These are phyloP conservation scores for Phytophthora hibernalis DNA, from an alignment of 352 stramenopile genomes.

Conservation along the genomic window DNA sequence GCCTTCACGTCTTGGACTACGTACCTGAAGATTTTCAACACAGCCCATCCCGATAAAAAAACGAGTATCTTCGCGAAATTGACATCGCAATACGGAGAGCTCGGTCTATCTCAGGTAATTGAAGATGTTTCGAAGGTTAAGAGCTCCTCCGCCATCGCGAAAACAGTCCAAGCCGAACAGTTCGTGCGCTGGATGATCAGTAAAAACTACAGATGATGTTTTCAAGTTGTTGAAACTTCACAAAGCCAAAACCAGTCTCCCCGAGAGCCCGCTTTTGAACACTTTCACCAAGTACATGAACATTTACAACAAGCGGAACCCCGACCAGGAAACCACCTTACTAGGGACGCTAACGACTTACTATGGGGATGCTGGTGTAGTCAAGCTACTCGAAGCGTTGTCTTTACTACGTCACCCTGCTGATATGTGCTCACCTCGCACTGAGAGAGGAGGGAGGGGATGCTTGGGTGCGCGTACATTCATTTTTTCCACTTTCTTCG, in stretches of 20 bases:
- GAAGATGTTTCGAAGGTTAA: neutral
- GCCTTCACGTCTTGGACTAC: too few species aligned
- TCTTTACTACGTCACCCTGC: too few species aligned
- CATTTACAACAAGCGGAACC: neutral
- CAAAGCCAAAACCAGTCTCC: neutral
- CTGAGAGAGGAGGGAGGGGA: too few species aligned
- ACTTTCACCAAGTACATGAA: neutral
- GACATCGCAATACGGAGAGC: neutral
- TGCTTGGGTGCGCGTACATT: too few species aligned
- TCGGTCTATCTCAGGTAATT: neutral
- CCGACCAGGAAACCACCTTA: neutral
- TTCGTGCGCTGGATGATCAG: neutral
- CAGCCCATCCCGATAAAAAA: neutral
- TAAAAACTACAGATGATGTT: neutral
- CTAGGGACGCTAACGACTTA: neutral
- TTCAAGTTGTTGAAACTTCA: neutral
- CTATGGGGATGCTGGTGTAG: neutral
- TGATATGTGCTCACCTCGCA: too few species aligned
- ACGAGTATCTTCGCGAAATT: neutral
- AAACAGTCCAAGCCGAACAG: neutral
- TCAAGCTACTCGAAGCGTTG: neutral
- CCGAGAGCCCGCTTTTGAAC: neutral
- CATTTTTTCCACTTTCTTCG: too few species aligned
- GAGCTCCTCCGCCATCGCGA: neutral
- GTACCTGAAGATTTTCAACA: too few species aligned